Evolutionary conservation across 2,329 filamentous ascomycete species (phyloP).

Genomic region (Exophiala sideris): DNA sequence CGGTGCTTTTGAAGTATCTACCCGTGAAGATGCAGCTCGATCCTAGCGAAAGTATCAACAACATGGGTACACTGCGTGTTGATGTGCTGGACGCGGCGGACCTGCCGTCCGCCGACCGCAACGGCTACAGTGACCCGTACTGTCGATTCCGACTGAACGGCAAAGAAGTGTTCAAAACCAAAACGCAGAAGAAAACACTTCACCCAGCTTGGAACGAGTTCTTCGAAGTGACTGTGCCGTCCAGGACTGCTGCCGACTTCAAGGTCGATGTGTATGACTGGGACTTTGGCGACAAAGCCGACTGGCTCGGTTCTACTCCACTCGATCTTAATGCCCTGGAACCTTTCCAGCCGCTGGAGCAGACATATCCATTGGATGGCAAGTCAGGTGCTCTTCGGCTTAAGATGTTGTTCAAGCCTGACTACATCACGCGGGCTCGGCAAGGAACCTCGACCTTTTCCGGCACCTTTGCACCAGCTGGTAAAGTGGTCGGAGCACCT

Average conservation of each 20-base stretch:
- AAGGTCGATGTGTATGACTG: conserved; percentile 84
- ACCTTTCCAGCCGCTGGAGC: conserved; percentile 77
- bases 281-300: conserved; percentile 93
- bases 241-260: conserved; percentile 81
- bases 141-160: conserved; percentile 91
- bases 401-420: conserved; percentile 85
- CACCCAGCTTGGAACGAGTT: conserved; percentile 94
- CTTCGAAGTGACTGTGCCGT: conserved; percentile 80
- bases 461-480: conserved; percentile 81
- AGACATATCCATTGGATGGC: conserved; percentile 73
- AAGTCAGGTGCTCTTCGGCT: conserved; percentile 82
- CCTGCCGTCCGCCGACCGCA: conserved; percentile 89
- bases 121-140: conserved; percentile 95
- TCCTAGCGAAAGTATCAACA: conserved; percentile 96
- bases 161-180: conserved; percentile 89
- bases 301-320: conserved; percentile 73
- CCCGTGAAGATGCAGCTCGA: conserved; percentile 92
- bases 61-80: conserved; percentile 93
- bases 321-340: conserved; percentile 79
- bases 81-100: conserved; percentile 83
- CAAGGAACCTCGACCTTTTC: conserved; percentile 92
- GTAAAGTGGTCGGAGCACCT: conserved; percentile 90
- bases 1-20: conserved; percentile 90
- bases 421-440: conserved; percentile 80
- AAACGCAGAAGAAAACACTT: conserved; percentile 93